Base-by-base conservation (phyloP, 768 basidiomycete species). In the Podaxis sp. region DNA sequence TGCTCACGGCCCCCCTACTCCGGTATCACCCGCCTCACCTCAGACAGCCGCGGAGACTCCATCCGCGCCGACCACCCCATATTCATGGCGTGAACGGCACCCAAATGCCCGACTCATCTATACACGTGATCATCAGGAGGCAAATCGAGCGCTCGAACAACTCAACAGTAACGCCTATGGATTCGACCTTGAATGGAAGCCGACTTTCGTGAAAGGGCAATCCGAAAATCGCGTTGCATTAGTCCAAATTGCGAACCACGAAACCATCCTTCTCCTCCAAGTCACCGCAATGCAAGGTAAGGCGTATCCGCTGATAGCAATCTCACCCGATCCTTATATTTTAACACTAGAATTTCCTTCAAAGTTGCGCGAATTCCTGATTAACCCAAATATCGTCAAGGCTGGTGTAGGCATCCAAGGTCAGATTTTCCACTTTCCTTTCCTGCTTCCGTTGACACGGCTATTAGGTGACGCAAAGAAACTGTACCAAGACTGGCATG, bases 101-200 rank as follows among this genome's bases (percentile, higher is more conserved):
- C 74, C 80, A 6, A 64, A 70, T 19, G 71, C 75, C 6, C 51
- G 55, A 1, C 53, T 75, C 0, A 59, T 74, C 15, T 82, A 83
- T 63, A 70, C 79, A 13, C 73, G 71, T n/a, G 69, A 76, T 63
- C 61, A 70, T 13, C 40, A 66, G 11, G 63, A 72, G 25, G 79
- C 80, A 6, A 74, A 80, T 47, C 19, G 19, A 15, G 69, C 66
- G 25, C 66, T 79, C 15, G 64, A 74, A 0, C 66, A 63, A 0
- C 47, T 82, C 11, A 64, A 66, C 25, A 49, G 63, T 37, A 76
- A 75, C 17, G 68, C 77, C 25, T 75, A 84, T 55, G 92, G 92
- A 27, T 86, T 93, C 65, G 92, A 94, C 69, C 77, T 91, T 40
- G 92, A 94, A 73, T 93, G 92, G 91, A 85, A 81, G 63, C 92